phyloP scores from a whole-genome alignment of 2,329 filamentous ascomycete genomes.

The Penicillium psychrosexuale region DNA sequence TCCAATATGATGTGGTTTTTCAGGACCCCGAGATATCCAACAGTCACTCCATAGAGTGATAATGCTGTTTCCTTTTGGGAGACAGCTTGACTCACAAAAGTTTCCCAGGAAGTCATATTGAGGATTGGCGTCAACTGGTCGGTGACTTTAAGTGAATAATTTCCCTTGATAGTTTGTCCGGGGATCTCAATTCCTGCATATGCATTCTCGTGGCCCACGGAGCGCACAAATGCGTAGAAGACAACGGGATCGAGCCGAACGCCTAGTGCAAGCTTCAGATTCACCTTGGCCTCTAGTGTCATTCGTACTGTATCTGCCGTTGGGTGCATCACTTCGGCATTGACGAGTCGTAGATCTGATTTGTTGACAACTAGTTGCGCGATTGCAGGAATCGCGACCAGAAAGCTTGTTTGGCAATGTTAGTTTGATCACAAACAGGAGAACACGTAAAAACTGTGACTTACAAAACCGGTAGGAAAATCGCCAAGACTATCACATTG shows the following conservation, averaged over 20 bases:
- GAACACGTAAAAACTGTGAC: conserved; percentile 14
- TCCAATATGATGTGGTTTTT: conserved; percentile 21
- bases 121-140: conserved; percentile 12
- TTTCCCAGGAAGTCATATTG: conserved; percentile 17
- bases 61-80: conserved; percentile 17
- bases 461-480: conserved; percentile 49
- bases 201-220: conserved; percentile 12
- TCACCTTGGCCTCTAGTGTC: conserved; percentile 20
- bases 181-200: conserved; percentile 19
- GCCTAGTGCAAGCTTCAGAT: conserved; percentile 18
- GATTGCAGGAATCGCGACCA: conserved; percentile 48
- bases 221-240: conserved; percentile 17
- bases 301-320: conserved; percentile 20
- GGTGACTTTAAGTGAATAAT: conserved; percentile 15
- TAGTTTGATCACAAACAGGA: not conserved
- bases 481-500: conserved; percentile 43
- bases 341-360: conserved; percentile 41
- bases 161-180: conserved; percentile 23
- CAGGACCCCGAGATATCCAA: conserved; percentile 19
- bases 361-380: conserved; percentile 46
- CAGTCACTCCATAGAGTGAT: conserved; percentile 12
- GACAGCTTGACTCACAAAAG: conserved; percentile 16
- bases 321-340: conserved; percentile 18
- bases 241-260: conserved; percentile 19
- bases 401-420: conserved; percentile 37